Conservation (phyloP, 2,329 filamentous ascomycete species). For the Rhynchosporium graminicola region DNA sequence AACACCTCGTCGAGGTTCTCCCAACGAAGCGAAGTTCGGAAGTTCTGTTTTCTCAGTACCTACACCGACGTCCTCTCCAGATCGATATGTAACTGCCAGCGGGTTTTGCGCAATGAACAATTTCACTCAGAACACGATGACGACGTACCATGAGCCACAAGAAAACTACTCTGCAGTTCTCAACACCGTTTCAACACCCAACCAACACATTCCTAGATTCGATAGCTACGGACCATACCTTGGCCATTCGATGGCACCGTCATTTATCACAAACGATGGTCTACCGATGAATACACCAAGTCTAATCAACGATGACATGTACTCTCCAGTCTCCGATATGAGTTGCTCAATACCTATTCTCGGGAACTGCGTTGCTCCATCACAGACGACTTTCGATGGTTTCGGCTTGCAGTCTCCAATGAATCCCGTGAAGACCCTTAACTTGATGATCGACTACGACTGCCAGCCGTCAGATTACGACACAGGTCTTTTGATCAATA, state of each 20-base stretch:
- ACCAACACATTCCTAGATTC: conserved; percentile 7
- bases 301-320: conserved; percentile 26
- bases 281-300: conserved; percentile 24
- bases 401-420: conserved; percentile 29
- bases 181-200: conserved; percentile 1
- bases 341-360: conserved; percentile 21
- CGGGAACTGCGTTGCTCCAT: conserved; percentile 34
- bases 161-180: neutral
- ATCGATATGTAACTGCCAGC: conserved; percentile 13
- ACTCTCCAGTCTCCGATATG: conserved; percentile 27
- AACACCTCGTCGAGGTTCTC: conserved; percentile 24
- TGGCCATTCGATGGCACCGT: conserved; percentile 3
- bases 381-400: conserved; percentile 33
- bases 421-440: conserved; percentile 19
- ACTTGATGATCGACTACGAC: conserved; percentile 24
- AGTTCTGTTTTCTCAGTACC: conserved; percentile 21
- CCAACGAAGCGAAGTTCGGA: conserved; percentile 25
- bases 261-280: conserved; percentile 19
- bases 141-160: conserved; percentile 19
- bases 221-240: conserved; percentile 12
- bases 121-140: conserved; percentile 28
- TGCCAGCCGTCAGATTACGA: conserved; percentile 19
- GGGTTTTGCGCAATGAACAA: conserved; percentile 25
- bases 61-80: conserved; percentile 20
- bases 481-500: neutral